Conservation (phyloP, 2,329 filamentous ascomycete genomes). For the Mycogone perniciosa region DNA sequence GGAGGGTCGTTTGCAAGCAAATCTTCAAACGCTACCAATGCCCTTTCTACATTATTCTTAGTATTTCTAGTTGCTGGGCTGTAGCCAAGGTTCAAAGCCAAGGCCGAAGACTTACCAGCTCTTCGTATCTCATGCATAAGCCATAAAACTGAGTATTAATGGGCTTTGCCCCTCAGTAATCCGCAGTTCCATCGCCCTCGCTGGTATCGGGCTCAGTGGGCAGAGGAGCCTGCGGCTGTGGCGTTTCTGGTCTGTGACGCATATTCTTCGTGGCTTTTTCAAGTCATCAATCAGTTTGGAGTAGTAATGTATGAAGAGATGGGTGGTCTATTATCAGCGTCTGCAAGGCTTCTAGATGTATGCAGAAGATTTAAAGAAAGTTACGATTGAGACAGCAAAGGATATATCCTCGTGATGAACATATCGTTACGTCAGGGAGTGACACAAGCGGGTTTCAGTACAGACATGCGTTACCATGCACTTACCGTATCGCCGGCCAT, state of each 20-base stretch:
- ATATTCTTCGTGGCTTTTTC: slow-evolving; percentile 6
- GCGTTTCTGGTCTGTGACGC: slow-evolving; percentile 26
- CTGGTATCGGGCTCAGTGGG: slow-evolving; percentile 26
- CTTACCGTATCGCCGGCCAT: no score
- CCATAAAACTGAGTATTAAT: neutral
- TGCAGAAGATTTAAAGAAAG: neutral
- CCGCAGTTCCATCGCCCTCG: slow-evolving; percentile 26
- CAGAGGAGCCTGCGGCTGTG: slow-evolving; percentile 23
- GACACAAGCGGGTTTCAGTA: neutral
- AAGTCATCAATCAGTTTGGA: neutral
- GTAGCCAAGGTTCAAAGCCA: neutral
- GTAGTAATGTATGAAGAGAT: neutral
- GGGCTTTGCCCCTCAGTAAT: slow-evolving; percentile 17
- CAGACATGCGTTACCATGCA: no score
- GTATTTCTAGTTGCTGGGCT: neutral
- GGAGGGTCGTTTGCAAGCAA: no score
- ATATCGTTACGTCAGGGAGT: slow-evolving; percentile 10
- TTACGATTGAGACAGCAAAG: neutral
- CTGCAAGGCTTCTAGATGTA: neutral
- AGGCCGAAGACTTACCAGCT: neutral
- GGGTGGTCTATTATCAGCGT: neutral
- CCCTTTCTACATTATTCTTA: neutral
- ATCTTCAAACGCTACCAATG: no score
- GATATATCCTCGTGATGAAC: slow-evolving; percentile 7
- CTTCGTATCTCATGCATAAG: no score